Evolutionary conservation across 306 rosid species (phyloP), one percentile per base, ranked within the genome.

Genomic region (Amphicarpaea edgeworthii): DNA sequence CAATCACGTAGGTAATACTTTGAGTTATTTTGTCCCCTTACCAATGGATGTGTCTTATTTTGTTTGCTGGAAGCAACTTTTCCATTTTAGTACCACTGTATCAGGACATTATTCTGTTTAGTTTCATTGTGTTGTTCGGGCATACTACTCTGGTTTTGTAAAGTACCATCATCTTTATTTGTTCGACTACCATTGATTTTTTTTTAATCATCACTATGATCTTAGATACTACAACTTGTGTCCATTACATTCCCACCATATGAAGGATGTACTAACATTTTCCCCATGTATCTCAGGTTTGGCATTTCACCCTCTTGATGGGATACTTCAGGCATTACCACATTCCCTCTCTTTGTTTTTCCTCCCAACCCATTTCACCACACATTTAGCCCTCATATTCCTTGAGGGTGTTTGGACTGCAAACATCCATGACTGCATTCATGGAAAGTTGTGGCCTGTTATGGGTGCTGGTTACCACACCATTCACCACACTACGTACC

Each of bases 401-500:
- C 24, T 90, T 0, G 97, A 94, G 86, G 96, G 32, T 32, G 8
- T 95, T 45, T 95, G 98, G 98, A 90, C 98, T 8, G 86, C 97
- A 23, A 95, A 92, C 67, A 92, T 95, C 74, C 98, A 95, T 41
- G 98, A 95, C 62, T 86, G 97, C 85, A 87, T 95, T 73, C 88
- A 95, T n/a, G 80, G 83, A 34, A 89, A 87, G 37, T 3, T 89
- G 50, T 95, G 98, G 98, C 97, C 98, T 53, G 78, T 90, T 20
- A 90, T 95, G 98, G 98, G 98, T 77, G 97, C 98, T 61, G 97
- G 98, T 70, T 92, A 90, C 83, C 98, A 95, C 91, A 89, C 97
- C 49, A 87, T 95, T 68, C 98, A 95, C 83, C 98, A 95, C 15
- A 95, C 97, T 2, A 95, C 97, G 0, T 95, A 92, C 64, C 88